These are phyloP conservation scores for Herpetospermum pedunculosum DNA, from an alignment of 306 rosid species.

Conservation along the genomic window DNA sequence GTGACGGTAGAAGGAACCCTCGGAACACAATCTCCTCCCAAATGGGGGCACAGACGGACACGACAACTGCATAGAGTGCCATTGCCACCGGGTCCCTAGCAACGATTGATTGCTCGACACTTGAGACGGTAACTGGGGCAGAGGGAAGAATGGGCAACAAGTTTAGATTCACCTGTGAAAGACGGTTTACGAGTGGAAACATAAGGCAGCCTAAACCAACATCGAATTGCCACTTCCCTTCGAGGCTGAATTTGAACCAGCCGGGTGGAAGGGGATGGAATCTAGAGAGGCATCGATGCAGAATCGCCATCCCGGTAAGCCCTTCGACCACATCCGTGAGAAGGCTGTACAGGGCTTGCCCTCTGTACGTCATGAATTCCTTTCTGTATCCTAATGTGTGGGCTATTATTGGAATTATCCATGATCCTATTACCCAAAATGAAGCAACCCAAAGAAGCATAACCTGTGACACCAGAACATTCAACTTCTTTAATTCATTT, in stretches of 20 bases:
- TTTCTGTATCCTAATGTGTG: constrained; percentile 62
- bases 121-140: constrained; percentile 59
- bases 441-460: constrained; percentile 91
- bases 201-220: constrained; percentile 78
- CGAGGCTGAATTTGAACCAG: constrained; percentile 78
- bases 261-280: constrained; percentile 86
- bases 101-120: constrained; percentile 80
- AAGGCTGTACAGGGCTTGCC: constrained; percentile 83
- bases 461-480: constrained; percentile 48
- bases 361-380: constrained; percentile 70
- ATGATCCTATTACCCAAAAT: constrained; percentile 92
- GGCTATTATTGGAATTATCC: constrained; percentile 83
- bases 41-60: constrained; percentile 82
- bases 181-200: constrained; percentile 78
- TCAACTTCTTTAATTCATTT: neutral
- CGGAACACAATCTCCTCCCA: constrained; percentile 97
- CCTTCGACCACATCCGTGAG: constrained; percentile 86
- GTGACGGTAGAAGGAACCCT: constrained; percentile 88
- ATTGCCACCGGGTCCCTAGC: constrained; percentile 93
- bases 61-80: constrained; percentile 68
- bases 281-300: constrained; percentile 63
- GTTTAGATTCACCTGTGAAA: constrained; percentile 76
- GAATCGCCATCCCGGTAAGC: constrained; percentile 69
- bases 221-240: constrained; percentile 79
- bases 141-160: constrained; percentile 78